Evolutionary conservation across 257 asterid genomes (phyloP), one percentile per base, ranked within the genome.

Genomic region (Misopates orontium): DNA sequence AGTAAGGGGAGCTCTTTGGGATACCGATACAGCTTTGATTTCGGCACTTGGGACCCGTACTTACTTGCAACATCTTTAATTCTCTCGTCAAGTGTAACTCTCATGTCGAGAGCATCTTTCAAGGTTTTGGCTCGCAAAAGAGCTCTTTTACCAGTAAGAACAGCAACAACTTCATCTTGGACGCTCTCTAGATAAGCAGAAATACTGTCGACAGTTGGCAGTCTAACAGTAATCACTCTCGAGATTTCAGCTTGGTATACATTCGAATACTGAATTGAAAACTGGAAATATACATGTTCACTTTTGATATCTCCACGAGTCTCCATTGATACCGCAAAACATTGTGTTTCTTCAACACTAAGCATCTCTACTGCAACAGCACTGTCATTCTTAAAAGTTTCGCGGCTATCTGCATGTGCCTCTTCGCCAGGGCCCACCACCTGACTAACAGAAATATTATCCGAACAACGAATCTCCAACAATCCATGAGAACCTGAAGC

Each of bases 401-500:
- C 96, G 40, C 66, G 80, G 80, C 59, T 87, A 66, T 92, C 98
- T 20, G 63, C 32, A 3, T 85, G 92, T 12, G 95, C 90, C 88
- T 85, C 96, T 83, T 92, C 95, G 22, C 97, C 98, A 14, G 97
- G 98, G 64, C 98, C 98, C 61, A 92, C 75, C 15, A 92, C 98
- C 76, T 92, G 97, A 78, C 78, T 85, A 20, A 92, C 89, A 62
- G 78, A 82, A 51, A 92, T 81, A 77, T 85, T 80, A 79, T 92
- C 97, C 2, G 98, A 92, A 76, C 98, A 92, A 40, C 96, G 85
- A 25, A 92, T 82, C 80, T 89, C 97, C 77, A 92, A 66, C 69
- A 87, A 81, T 72, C 98, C 98, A 73, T 85, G 87, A 53, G 95
- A 92, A 71, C 98, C 98, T 40, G 97, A 86, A 56, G 98, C 85